Evolutionary conservation across 768 basidiomycete genomes (phyloP).

Genomic region (Rhodotorula toruloides): DNA sequence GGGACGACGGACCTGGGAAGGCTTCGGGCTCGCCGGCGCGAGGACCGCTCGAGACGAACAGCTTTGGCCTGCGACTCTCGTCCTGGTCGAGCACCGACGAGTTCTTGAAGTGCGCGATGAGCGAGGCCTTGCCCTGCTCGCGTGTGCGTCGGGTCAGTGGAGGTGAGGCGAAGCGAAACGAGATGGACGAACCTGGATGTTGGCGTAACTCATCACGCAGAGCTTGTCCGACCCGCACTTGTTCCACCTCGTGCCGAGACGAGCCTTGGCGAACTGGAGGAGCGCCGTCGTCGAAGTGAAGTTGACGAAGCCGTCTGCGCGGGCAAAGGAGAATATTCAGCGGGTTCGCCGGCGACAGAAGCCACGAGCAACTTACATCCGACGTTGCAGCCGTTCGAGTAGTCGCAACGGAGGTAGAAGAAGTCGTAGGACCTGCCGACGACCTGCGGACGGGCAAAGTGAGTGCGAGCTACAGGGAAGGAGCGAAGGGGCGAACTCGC

Average conservation of each 20-base stretch:
- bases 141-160: background rate
- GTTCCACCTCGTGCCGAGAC: slow-evolving; percentile 81
- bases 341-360: background rate
- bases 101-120: slow-evolving; percentile 88
- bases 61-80: slow-evolving; percentile 75
- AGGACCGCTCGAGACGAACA: slow-evolving; percentile 64
- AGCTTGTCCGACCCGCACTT: slow-evolving; percentile 89
- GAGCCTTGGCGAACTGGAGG: slow-evolving; percentile 64
- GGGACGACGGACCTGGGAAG: slow-evolving; percentile 34
- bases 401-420: slow-evolving; percentile 59
- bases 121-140: slow-evolving; percentile 74
- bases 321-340: slow-evolving; percentile 61
- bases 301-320: slow-evolving; percentile 74
- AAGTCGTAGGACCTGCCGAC: slow-evolving; percentile 77
- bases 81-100: slow-evolving; percentile 84
- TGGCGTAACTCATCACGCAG: slow-evolving; percentile 81
- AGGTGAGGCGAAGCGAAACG: background rate
- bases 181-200: slow-evolving; percentile 61
- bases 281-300: slow-evolving; percentile 71
- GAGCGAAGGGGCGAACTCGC: background rate
- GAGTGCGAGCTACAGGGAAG: slow-evolving; percentile 65
- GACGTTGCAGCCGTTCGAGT: slow-evolving; percentile 45
- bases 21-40: slow-evolving; percentile 65
- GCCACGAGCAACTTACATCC: slow-evolving; percentile 39
- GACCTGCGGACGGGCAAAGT: slow-evolving; percentile 66